Conservation (phyloP, 306 rosid species). For the Nissolia schottii region DNA sequence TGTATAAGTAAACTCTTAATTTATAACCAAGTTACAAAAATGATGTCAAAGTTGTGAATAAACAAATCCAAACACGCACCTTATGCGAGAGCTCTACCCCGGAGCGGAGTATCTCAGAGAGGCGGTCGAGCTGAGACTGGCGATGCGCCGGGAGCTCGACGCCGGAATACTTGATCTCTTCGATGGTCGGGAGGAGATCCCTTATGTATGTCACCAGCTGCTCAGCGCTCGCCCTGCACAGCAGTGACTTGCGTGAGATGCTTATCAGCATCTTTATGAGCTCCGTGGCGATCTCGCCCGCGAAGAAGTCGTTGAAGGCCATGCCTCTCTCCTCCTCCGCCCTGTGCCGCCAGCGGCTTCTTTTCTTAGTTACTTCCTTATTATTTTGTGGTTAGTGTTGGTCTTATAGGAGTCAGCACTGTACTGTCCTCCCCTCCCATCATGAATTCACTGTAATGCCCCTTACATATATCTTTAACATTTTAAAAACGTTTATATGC, state of each 20-base stretch:
- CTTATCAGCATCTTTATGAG: conserved; percentile 45
- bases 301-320: conserved; percentile 73
- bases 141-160: conserved; percentile 55
- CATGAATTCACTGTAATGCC: not conserved
- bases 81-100: conserved; percentile 64
- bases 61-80: not conserved
- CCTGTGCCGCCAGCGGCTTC: not conserved
- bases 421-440: not conserved
- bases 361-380: not conserved
- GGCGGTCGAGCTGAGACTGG: conserved; percentile 57
- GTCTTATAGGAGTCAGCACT: not conserved
- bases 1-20: too few relatives aligned
- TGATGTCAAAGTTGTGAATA: too few relatives aligned
- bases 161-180: conserved; percentile 81
- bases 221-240: conserved; percentile 59
- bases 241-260: conserved; percentile 50
- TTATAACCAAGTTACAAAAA: too few relatives aligned
- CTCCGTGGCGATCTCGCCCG: conserved; percentile 81
- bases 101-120: conserved; percentile 51
- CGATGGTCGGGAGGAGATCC: conserved; percentile 47
- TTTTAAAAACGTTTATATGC: too few relatives aligned
- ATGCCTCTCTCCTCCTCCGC: conserved; percentile 14
- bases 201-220: conserved; percentile 31
- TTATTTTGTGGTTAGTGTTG: not conserved
- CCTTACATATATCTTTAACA: too few relatives aligned